Percentiles rank a stretch among this genome's conserved stretches.
Evolutionary conservation across 2,329 filamentous ascomycete species (phyloP).

Genomic region (Colletotrichum salicis): DNA sequence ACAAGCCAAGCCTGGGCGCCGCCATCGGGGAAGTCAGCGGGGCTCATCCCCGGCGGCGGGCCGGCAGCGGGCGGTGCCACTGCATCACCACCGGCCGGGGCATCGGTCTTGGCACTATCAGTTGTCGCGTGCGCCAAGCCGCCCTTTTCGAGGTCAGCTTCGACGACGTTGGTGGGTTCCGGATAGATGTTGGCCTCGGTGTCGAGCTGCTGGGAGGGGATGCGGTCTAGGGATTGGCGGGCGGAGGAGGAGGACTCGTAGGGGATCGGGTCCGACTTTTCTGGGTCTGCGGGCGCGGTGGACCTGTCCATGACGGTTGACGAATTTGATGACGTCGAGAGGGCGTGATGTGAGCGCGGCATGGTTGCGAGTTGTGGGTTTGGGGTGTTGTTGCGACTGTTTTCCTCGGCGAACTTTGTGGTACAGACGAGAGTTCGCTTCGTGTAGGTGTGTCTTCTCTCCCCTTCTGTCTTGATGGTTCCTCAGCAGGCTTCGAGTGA

Average conservation of each 20-base stretch:
- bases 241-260: conserved; percentile 28
- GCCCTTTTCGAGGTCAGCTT: conserved; percentile 49
- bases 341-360: conserved; percentile 15
- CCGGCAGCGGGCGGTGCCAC: conserved; percentile 24
- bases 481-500: background rate
- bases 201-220: conserved; percentile 45
- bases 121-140: conserved; percentile 30
- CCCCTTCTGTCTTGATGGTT: too few species aligned
- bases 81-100: background rate
- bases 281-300: conserved; percentile 16
- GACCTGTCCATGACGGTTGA: conserved; percentile 32
- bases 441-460: background rate
- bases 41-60: conserved; percentile 44
- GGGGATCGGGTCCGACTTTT: conserved; percentile 36
- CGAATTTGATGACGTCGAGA: conserved; percentile 34
- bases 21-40: conserved; percentile 69
- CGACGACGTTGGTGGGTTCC: conserved; percentile 43
- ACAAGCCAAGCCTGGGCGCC: conserved; percentile 67
- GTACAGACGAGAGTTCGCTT: background rate
- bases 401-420: background rate
- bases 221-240: conserved; percentile 40
- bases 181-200: conserved; percentile 49
- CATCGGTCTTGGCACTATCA: conserved; percentile 34
- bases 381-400: background rate
- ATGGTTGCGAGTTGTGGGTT: background rate